Conservation (phyloP, 164 flowering plant genomes). For the Akebia trifoliata region DNA sequence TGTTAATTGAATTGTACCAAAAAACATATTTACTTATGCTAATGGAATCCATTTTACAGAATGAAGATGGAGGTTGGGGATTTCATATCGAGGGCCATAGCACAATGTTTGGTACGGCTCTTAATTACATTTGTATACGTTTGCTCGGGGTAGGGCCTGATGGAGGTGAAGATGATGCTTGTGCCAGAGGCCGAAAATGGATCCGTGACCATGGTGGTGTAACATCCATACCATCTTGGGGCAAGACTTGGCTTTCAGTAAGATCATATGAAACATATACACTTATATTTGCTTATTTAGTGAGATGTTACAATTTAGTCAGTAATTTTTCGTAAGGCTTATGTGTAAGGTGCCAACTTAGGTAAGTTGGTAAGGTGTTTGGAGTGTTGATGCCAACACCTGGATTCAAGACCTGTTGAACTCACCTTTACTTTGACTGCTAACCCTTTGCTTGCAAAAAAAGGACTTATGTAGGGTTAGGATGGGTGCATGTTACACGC, state of each 20-base stretch:
- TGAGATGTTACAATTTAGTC: too few species aligned
- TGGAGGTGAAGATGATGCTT: conserved; percentile 36
- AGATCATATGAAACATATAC: not conserved
- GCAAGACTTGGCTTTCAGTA: conserved; percentile 65
- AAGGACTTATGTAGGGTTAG: too few species aligned
- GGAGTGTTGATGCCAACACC: too few species aligned
- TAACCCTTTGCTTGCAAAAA: too few species aligned
- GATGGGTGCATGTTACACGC: too few species aligned
- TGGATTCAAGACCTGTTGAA: too few species aligned
- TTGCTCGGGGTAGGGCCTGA: conserved; percentile 51
- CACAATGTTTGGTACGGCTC: conserved; percentile 61
- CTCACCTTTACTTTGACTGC: too few species aligned
- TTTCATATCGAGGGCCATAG: conserved; percentile 70
- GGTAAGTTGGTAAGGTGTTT: too few species aligned
- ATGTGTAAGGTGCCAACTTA: too few species aligned
- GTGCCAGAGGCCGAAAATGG: conserved; percentile 48
- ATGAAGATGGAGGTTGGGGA: conserved; percentile 87
- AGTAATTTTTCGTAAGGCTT: too few species aligned
- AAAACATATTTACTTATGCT: not conserved
- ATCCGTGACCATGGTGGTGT: conserved; percentile 59
- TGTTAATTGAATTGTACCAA: too few species aligned
- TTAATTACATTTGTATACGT: conserved; percentile 50
- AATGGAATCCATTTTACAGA: conserved; percentile 28
- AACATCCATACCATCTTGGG: conserved; percentile 52
- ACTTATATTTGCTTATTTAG: too few species aligned